phyloP scores from a whole-genome alignment of 2,329 filamentous ascomycete genomes.

The Penicillium sp. region DNA sequence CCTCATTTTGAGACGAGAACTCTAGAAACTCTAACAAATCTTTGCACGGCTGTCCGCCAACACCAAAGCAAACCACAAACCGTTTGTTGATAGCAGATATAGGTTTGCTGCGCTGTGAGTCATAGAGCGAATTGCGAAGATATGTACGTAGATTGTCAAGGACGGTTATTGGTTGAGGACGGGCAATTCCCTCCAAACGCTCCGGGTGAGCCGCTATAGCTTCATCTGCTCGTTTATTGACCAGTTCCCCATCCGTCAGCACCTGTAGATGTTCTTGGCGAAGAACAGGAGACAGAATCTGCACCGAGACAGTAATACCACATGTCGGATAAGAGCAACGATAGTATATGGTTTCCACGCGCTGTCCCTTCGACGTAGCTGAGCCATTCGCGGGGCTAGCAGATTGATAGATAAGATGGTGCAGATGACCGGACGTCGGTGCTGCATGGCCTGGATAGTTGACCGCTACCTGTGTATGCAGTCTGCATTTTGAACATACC shows the following conservation, averaged over 20 bases:
- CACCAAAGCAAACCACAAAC: conserved; percentile 60
- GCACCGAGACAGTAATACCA: conserved; percentile 50
- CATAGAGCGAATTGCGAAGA: conserved; percentile 54
- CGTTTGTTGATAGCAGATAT: conserved; percentile 61
- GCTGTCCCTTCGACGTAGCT: conserved; percentile 29
- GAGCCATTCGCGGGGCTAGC: conserved; percentile 27
- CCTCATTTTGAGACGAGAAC: conserved; percentile 46
- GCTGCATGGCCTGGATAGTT: conserved; percentile 45
- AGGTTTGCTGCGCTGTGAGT: conserved; percentile 47
- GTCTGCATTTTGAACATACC: conserved; percentile 59
- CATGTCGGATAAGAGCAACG: conserved; percentile 59
- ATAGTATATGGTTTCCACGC: conserved; percentile 49
- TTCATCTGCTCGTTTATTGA: conserved; percentile 53
- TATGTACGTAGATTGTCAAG: conserved; percentile 58
- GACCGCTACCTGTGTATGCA: conserved; percentile 58
- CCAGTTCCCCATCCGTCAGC: conserved; percentile 50
- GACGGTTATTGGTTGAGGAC: conserved; percentile 52
- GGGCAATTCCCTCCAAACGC: conserved; percentile 50
- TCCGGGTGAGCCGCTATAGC: conserved; percentile 50
- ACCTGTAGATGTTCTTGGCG: conserved; percentile 45
- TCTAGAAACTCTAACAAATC: conserved; percentile 56
- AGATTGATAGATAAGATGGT: conserved; percentile 55
- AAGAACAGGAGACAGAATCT: conserved; percentile 52
- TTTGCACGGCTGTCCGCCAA: conserved; percentile 52
- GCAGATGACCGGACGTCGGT: conserved; percentile 49